Evolutionary conservation across 176 grass and related monocot genomes (phyloP), one percentile per base, ranked within the genome.

Genomic region (Alopecurus myosuroides): DNA sequence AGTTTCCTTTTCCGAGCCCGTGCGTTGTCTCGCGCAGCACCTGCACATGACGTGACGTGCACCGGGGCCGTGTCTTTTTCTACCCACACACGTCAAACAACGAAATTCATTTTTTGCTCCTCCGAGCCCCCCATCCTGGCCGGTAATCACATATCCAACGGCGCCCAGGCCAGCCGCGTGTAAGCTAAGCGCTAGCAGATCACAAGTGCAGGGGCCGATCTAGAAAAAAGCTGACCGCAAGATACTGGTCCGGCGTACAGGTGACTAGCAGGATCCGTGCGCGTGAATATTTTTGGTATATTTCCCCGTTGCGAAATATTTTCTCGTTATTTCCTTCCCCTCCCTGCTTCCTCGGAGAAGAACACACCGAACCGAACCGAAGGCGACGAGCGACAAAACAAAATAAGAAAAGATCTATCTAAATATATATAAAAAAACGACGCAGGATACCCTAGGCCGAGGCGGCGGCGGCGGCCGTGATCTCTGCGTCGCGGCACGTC

Each of bases 381-480:
- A 41, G 26, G 61, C 29, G 61, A 33, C 46, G 74, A 56, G 66
- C 35, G 28, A 23, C 7, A 20, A 52, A 68, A 39, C 13, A 9
- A 29, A 44, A 28, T 0, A 11, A 30, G 9, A 70, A 72, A 68
- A 81, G 75, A 72, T 77, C 73, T 78, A 6, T 50, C 15, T n/a
- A 55, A 62, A 86, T 81, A 86, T 68, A 82, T 74, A 40, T n/a
- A 0, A 14, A 53, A 67, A 72, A 46, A 42, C 26, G 15, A 69
- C 30, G 77, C 30, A 26, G 75, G 57, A 86, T 63, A 86, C 78
- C 87, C 88, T 81, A 82, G 22, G 61, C 70, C 25, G 56, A 55
- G 35, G 66, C 67, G 13, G 63, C 42, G 29, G 62, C 25, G 11
- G 78, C 39, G 37, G 39, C 11, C 36, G 70, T 56, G 74, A 88